Evolutionary conservation across 2,329 filamentous ascomycete species (phyloP), one percentile per base, ranked within the genome.

Genomic region (Fusarium pseudonygamai): DNA sequence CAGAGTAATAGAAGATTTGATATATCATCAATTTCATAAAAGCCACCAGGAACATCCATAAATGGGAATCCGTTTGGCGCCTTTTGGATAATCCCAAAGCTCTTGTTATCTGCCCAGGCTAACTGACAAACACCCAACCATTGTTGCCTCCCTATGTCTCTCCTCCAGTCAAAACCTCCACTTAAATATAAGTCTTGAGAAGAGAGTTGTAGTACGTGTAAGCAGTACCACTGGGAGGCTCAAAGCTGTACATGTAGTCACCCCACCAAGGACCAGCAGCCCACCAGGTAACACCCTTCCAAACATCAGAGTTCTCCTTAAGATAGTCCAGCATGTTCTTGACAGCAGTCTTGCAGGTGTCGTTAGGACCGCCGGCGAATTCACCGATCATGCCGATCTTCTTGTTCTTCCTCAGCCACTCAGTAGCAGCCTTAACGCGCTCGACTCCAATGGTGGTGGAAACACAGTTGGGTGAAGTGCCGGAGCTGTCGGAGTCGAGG

Each of bases 211-310:
- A 79, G 72, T 79, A 77, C 43, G 65, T 60, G 67, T 87, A 87
- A 0, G 74, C 85, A 12, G 79, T 81, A 22, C 85, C 85, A n/a
- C 78, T 82, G 2, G 85, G 81, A 20, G 85, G 84, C 80, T 87
- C 86, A 62, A 87, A 85, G 73, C 73, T 81, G 77, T 78, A 87
- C 65, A 86, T 85, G 80, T 87, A 88, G 71, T 83, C 76, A 12
- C 78, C 84, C 89, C 89, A 90, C 88, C 88, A 90, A 24, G 89
- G 89, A 2, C 89, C 89, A 34, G 84, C 88, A 14, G 84, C 81
- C 89, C 88, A 90, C 87, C 88, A 90, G 16, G 87, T 75, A 47
- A 85, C 87, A 15, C 88, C 89, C 52, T 83, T 82, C 89, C 89
- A 91, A 55, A 90, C 88, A 68, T 90, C 89, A 58, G 79, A 80